A percentile compares a stretch with the other conserved stretches of the same genome.
Conservation (phyloP, 2,329 filamentous ascomycete genomes). For the Neonectria coccinea region DNA sequence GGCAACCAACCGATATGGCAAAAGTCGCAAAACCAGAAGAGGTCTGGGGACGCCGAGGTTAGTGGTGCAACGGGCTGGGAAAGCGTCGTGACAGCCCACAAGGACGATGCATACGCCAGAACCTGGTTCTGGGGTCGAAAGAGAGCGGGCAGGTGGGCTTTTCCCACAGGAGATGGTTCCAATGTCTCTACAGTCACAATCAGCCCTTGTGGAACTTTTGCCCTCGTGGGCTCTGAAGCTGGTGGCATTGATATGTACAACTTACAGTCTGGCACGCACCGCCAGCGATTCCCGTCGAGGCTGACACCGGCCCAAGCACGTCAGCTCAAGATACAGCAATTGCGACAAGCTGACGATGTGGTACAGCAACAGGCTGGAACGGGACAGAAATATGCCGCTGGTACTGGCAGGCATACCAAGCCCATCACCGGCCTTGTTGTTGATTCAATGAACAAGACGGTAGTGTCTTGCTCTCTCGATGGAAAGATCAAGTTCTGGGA, state of each 20-base stretch:
- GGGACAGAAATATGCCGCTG: slow-evolving; percentile 58
- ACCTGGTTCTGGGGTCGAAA: slow-evolving; percentile 99
- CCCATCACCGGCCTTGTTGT: slow-evolving; percentile 88
- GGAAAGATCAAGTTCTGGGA: slow-evolving; percentile 99
- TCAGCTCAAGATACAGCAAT: slow-evolving; percentile 75
- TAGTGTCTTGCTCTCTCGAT: slow-evolving; percentile 89
- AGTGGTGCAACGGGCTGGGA: slow-evolving; percentile 93
- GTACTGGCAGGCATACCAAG: slow-evolving; percentile 80
- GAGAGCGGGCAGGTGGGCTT: slow-evolving; percentile 90
- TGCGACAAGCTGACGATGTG: slow-evolving; percentile 69
- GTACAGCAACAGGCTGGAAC: slow-evolving; percentile 63
- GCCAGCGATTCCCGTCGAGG: slow-evolving; percentile 86
- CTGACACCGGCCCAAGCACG: slow-evolving; percentile 83
- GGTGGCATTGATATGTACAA: slow-evolving; percentile 97
- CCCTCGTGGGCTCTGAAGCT: slow-evolving; percentile 84
- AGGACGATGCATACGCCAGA: slow-evolving; percentile 83
- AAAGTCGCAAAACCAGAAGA: slow-evolving; percentile 74
- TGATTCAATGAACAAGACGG: slow-evolving; percentile 86
- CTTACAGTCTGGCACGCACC: slow-evolving; percentile 89
- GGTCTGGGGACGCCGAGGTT: slow-evolving; percentile 74
- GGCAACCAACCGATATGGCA: slow-evolving; percentile 87
- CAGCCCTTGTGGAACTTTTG: slow-evolving; percentile 93
- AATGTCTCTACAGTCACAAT: slow-evolving; percentile 89
- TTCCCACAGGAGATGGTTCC: slow-evolving; percentile 85
- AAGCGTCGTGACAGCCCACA: slow-evolving; percentile 93